These are phyloP conservation scores for Candida takata DNA, from an alignment of 805 yeast genomes.

Conservation along the genomic window DNA sequence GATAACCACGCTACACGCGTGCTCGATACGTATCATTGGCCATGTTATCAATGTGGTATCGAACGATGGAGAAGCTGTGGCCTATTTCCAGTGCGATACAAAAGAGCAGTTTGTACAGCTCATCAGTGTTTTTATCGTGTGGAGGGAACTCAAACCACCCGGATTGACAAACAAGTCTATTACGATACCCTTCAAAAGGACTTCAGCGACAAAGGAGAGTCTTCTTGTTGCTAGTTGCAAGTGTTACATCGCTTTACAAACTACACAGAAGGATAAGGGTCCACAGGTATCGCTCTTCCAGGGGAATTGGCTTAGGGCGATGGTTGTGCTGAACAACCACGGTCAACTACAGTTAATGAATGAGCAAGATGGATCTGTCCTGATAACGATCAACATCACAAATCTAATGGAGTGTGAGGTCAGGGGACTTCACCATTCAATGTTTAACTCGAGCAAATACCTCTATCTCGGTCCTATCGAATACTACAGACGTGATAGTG, in stretches of 20 bases:
- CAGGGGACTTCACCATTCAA: constrained; percentile 54
- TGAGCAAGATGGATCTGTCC: constrained; percentile 55
- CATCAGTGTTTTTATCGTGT: constrained; percentile 40
- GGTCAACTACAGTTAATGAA: constrained; percentile 55
- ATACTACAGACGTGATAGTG: constrained; percentile 36
- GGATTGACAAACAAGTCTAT: constrained; percentile 44
- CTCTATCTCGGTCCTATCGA: constrained; percentile 51
- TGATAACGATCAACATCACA: constrained; percentile 53
- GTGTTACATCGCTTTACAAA: constrained; percentile 45
- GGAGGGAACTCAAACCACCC: constrained; percentile 48
- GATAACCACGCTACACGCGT: too few species aligned
- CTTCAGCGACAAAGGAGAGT: constrained; percentile 24
- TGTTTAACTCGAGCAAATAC: constrained; percentile 52
- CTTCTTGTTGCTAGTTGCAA: constrained; percentile 58
- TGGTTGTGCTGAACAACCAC: constrained; percentile 60
- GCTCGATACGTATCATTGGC: too few species aligned
- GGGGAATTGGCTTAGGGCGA: constrained; percentile 67
- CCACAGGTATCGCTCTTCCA: constrained; percentile 18
- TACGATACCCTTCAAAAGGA: constrained; percentile 10
- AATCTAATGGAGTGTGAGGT: constrained; percentile 52
- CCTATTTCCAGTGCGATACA: too few species aligned
- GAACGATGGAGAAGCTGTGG: constrained; percentile 3
- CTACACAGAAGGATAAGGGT: constrained; percentile 8
- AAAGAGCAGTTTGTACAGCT: constrained; percentile 31
- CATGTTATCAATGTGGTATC: constrained; percentile 18